Base-by-base conservation (phyloP, 140 eudicot genomes). In the Senecio squalidus region DNA sequence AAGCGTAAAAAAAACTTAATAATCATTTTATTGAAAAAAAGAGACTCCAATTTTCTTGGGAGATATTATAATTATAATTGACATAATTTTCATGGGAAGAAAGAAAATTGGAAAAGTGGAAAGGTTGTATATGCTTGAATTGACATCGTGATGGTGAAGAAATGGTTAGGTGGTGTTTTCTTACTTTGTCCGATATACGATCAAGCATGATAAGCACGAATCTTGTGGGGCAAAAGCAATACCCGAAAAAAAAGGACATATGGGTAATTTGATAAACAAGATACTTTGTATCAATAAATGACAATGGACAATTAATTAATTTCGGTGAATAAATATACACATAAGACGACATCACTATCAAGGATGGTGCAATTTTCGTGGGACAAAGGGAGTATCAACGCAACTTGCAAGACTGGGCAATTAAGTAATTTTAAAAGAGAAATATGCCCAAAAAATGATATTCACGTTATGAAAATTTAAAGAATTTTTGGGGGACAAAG, bases 131-230 rank as follows among this genome's bases (percentile, higher is more conserved):
- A 41, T 26, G 28, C 38, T 47, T 34, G 9, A 60, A n/a, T 36
- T 26, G 20, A 22, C 7, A 15, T 16, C 50, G 29, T 1, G 53
- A 47, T 25, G 17, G 25, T 17, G 31, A 51, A 17, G 52, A 21
- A 33, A 62, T 8, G 31, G 33, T 13, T 28, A 39, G 27, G 33
- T 33, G 3, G 24, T 24, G 8, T 33, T 24, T 55, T 33, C n/a
- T 15, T 47, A 16, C 47, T 40, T 55, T 72, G 36, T 64, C 25
- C 21, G 14, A 3, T 22, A 11, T 15, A 44, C 43, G 57, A 61
- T 71, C 26, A 31, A 55, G 45, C 26, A 72, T 21, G 67, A 64
- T 72, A 72, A 65, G 22, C 67, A 34, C 27, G 60, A 46, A 72
- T 57, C 29, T 46, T 34, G 30, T 31, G 70, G 55, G 67, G 48